Conservation (phyloP, 148 eudicot genomes). For the Mesembryanthemum crystallinum region DNA sequence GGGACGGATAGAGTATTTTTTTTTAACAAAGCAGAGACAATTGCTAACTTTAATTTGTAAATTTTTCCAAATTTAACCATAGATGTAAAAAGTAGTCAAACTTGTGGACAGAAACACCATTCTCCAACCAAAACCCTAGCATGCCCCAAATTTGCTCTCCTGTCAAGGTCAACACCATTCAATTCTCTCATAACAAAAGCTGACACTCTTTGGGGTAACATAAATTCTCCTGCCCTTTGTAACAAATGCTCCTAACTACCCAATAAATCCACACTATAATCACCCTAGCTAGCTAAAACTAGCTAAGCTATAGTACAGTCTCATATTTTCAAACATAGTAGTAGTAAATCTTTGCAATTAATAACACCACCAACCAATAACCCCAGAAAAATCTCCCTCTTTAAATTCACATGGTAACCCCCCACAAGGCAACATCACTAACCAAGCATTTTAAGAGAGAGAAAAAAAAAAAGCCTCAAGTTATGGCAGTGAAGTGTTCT, state of each 20-base stretch:
- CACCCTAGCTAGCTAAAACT: too few relatives aligned
- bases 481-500: conserved; percentile 14
- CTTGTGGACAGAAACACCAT: neutral
- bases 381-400: neutral
- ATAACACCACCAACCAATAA: conserved; percentile 13
- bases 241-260: conserved; percentile 20
- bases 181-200: neutral
- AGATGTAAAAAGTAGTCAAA: neutral
- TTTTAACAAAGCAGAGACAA: too few relatives aligned
- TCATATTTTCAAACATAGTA: neutral
- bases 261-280: too few relatives aligned
- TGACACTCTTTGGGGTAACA: conserved; percentile 20
- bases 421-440: neutral
- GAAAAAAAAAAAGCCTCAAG: too few relatives aligned
- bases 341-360: conserved; percentile 1
- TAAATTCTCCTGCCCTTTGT: conserved; percentile 13
- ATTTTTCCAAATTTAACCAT: neutral
- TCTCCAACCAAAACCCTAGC: conserved; percentile 16
- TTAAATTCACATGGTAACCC: conserved; percentile 13
- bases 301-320: too few relatives aligned
- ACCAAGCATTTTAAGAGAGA: neutral
- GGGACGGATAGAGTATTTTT: too few relatives aligned
- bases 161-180: conserved; percentile 5
- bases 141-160: neutral
- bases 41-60: neutral